Conservation (phyloP, 1,284 basidiomycete genomes). For the Naganishia cerealis region DNA sequence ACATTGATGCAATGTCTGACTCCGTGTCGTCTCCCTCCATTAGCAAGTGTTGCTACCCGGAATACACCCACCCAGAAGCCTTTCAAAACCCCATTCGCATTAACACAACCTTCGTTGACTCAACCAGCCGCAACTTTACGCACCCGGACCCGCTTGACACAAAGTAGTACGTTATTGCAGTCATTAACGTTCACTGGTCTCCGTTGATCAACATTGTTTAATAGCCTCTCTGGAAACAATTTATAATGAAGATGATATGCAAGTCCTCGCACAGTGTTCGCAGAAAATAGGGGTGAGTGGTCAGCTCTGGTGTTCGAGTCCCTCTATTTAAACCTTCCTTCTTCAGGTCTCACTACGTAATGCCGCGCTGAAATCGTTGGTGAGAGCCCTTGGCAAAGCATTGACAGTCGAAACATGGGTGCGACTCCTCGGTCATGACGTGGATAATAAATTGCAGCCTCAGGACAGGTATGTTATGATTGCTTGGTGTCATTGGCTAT, state of each 20-base stretch:
- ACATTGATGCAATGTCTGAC: neutral
- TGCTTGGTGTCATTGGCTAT: neutral
- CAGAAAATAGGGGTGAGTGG: constrained; percentile 62
- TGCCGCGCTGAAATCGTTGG: constrained; percentile 27
- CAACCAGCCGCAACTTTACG: neutral
- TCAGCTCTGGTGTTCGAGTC: neutral
- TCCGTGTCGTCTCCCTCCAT: neutral
- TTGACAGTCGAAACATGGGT: constrained; percentile 26
- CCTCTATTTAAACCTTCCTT: neutral
- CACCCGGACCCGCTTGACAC: constrained; percentile 12
- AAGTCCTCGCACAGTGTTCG: constrained; percentile 63
- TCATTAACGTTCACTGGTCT: neutral
- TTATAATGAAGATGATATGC: constrained; percentile 44
- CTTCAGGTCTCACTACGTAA: constrained; percentile 29
- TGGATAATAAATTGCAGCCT: constrained; percentile 5
- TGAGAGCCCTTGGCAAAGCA: constrained; percentile 28
- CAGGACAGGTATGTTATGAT: constrained; percentile 6
- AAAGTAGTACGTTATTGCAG: constrained; percentile 18
- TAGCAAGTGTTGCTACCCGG: neutral
- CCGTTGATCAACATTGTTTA: neutral
- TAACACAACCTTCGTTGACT: neutral
- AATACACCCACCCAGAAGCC: constrained; percentile 52
- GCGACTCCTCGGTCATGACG: constrained; percentile 19
- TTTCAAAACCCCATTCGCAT: constrained; percentile 61
- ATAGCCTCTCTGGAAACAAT: constrained; percentile 29